Conservation (phyloP, 371 early-diverging fungal genomes). For the Mucor indicus region DNA sequence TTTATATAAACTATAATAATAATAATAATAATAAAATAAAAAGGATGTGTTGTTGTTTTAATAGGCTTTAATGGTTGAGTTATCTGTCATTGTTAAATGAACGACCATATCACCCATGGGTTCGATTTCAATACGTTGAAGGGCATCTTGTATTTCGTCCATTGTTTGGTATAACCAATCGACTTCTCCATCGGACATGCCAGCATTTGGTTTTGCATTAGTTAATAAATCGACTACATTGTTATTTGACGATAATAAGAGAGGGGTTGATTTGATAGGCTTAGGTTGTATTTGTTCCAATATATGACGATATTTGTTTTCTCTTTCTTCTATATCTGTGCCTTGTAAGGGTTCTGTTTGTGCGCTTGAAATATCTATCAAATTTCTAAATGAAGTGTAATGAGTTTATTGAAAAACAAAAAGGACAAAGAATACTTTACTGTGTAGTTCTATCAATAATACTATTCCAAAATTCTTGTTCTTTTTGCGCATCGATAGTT, state of each 20-base stretch:
- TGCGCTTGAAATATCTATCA: constrained; percentile 48
- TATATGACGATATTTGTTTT: constrained; percentile 34
- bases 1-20: constrained; percentile 52
- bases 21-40: neutral
- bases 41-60: neutral
- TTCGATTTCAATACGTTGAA: constrained; percentile 39
- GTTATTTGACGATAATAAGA: neutral
- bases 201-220: constrained; percentile 24
- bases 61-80: constrained; percentile 15
- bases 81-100: constrained; percentile 36
- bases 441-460: constrained; percentile 47
- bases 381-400: constrained; percentile 22
- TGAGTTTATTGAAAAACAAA: neutral
- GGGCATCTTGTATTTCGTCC: constrained; percentile 41
- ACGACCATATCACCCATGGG: constrained; percentile 52
- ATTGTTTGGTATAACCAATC: constrained; percentile 42
- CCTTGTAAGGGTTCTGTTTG: constrained; percentile 45
- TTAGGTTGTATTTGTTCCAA: constrained; percentile 73
- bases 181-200: constrained; percentile 24
- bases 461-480: constrained; percentile 46
- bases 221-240: constrained; percentile 12
- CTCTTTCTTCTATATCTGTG: constrained; percentile 45
- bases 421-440: constrained; percentile 16
- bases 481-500: constrained; percentile 39
- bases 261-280: neutral